phyloP scores from a whole-genome alignment of 2,329 filamentous ascomycete genomes.

The Ilyonectria destructans region DNA sequence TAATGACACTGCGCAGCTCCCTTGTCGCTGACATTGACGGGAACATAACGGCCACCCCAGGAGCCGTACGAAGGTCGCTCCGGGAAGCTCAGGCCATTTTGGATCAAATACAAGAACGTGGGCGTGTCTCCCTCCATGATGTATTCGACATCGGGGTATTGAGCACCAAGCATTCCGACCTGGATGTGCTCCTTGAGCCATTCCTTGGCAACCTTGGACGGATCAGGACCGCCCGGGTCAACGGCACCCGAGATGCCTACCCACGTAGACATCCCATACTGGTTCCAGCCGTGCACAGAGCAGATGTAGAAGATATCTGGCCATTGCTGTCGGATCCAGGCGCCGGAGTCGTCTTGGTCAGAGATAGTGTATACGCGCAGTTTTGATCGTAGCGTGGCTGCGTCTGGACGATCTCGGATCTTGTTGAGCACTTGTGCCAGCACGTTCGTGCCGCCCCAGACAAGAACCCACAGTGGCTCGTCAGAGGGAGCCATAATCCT shows the following conservation, averaged over 20 bases:
- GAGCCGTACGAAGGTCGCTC: conserved; percentile 64
- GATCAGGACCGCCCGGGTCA: conserved; percentile 57
- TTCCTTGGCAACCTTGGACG: conserved; percentile 61
- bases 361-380: conserved; percentile 71
- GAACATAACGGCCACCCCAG: conserved; percentile 65
- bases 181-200: conserved; percentile 71
- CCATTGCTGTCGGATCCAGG: conserved; percentile 68
- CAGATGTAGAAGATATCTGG: conserved; percentile 71
- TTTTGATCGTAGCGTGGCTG: conserved; percentile 56
- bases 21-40: conserved; percentile 48
- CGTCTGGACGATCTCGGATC: conserved; percentile 50
- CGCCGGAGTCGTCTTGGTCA: conserved; percentile 71
- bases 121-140: conserved; percentile 69
- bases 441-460: conserved; percentile 69
- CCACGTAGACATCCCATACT: conserved; percentile 70
- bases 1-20: conserved; percentile 28
- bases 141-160: conserved; percentile 63
- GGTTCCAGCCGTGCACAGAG: conserved; percentile 70
- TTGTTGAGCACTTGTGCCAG: conserved; percentile 62
- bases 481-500: conserved; percentile 37
- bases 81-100: conserved; percentile 56
- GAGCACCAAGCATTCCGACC: conserved; percentile 59
- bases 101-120: conserved; percentile 62
- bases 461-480: conserved; percentile 66
- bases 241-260: conserved; percentile 65